Percentiles rank a stretch among this genome's conserved stretches.
Evolutionary conservation across 768 basidiomycete species (phyloP).

Genomic region (Auriculariales sp.): DNA sequence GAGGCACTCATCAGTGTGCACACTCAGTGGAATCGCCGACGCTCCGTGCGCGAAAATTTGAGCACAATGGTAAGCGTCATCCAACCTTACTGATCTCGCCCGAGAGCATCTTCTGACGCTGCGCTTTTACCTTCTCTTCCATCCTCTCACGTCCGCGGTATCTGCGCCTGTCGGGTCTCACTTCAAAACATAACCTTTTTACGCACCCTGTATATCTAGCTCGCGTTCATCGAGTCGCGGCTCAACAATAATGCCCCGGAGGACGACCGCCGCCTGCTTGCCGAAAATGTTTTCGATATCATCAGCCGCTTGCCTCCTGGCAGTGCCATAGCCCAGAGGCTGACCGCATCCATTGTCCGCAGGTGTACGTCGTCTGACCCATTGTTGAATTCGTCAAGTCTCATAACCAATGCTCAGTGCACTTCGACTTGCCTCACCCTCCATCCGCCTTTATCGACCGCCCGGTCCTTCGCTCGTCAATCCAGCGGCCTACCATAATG

Average conservation of each 20-base stretch:
- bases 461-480: conserved; percentile 4
- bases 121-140: too few relatives aligned
- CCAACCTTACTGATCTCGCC: too few relatives aligned
- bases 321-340: conserved; percentile 19
- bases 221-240: conserved; percentile 48
- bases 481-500: neutral
- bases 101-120: too few relatives aligned
- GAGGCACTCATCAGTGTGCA: too few relatives aligned
- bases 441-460: conserved; percentile 36
- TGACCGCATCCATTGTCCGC: conserved; percentile 28
- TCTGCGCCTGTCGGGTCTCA: too few relatives aligned
- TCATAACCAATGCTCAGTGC: conserved; percentile 46
- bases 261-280: conserved; percentile 68
- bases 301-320: conserved; percentile 45
- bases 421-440: conserved; percentile 70
- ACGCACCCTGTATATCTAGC: too few relatives aligned
- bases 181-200: too few relatives aligned
- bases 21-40: neutral
- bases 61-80: neutral
- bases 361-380: conserved; percentile 30
- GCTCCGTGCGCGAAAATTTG: neutral
- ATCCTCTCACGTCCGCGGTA: too few relatives aligned
- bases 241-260: conserved; percentile 48
- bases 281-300: conserved; percentile 54
- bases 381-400: neutral